phyloP scores from a whole-genome alignment of 2,329 filamentous ascomycete genomes.

The Catunica adiposa region DNA sequence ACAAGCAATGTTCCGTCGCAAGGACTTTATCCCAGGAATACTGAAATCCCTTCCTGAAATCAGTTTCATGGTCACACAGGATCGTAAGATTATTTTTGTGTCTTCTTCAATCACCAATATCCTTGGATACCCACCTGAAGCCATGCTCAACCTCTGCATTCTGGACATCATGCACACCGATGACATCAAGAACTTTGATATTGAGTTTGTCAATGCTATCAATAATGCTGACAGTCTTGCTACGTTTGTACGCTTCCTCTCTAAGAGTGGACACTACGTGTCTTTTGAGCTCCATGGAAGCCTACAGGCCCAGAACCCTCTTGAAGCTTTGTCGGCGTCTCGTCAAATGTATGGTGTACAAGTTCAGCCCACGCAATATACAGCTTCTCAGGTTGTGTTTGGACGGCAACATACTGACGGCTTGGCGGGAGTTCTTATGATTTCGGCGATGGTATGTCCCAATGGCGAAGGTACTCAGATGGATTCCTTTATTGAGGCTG shows the following conservation, averaged over 20 bases:
- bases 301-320: constrained; percentile 37
- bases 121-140: constrained; percentile 56
- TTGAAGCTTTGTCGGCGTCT: background rate
- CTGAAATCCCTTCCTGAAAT: constrained; percentile 29
- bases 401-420: background rate
- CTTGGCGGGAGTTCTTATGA: background rate
- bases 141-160: constrained; percentile 60
- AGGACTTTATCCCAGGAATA: constrained; percentile 7
- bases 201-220: constrained; percentile 81
- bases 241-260: constrained; percentile 74
- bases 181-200: constrained; percentile 65
- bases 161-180: constrained; percentile 74
- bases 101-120: constrained; percentile 60
- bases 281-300: constrained; percentile 91
- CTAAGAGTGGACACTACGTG: constrained; percentile 51
- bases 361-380: background rate
- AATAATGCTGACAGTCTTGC: constrained; percentile 62
- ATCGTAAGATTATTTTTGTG: constrained; percentile 71
- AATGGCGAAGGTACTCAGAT: background rate
- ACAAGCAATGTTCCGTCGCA: background rate
- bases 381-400: background rate
- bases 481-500: background rate
- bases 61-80: constrained; percentile 69
- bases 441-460: background rate
- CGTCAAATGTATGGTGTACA: background rate